phyloP scores from a whole-genome alignment of 2,329 filamentous ascomycete species.

The Dothidotthia symphoricarpi region DNA sequence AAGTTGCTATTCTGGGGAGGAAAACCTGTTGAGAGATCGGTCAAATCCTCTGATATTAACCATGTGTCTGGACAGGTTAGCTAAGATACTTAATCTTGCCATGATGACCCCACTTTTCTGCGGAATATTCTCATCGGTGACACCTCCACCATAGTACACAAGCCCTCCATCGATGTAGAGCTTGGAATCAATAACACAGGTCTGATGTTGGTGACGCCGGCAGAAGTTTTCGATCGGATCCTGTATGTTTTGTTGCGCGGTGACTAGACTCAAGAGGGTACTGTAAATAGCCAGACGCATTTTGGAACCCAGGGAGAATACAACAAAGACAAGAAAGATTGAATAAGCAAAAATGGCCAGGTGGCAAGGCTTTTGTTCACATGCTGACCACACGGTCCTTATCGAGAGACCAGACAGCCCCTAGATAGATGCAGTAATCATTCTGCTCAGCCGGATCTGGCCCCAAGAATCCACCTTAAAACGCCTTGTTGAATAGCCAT shows the following conservation, averaged over 20 bases:
- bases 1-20: conserved; percentile 13
- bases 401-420: conserved; percentile 2
- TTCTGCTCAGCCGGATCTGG: too few species aligned
- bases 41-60: conserved; percentile 57
- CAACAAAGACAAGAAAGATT: neutral
- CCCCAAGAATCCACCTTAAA: too few species aligned
- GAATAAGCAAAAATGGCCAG: neutral
- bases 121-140: conserved; percentile 50
- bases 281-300: conserved; percentile 1
- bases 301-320: neutral
- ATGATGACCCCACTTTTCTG: conserved; percentile 51
- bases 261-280: conserved; percentile 40
- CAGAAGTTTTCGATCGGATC: conserved; percentile 20
- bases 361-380: conserved; percentile 4
- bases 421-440: conserved; percentile 2
- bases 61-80: conserved; percentile 45
- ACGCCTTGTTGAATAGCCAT: too few species aligned
- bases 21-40: conserved; percentile 9
- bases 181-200: conserved; percentile 55
- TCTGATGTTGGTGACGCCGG: conserved; percentile 51
- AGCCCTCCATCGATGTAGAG: conserved; percentile 60
- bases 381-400: neutral
- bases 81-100: neutral
- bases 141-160: conserved; percentile 46
- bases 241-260: conserved; percentile 3